Conservation (phyloP, 2,329 filamentous ascomycete genomes). For the Colletotrichum liriopes region DNA sequence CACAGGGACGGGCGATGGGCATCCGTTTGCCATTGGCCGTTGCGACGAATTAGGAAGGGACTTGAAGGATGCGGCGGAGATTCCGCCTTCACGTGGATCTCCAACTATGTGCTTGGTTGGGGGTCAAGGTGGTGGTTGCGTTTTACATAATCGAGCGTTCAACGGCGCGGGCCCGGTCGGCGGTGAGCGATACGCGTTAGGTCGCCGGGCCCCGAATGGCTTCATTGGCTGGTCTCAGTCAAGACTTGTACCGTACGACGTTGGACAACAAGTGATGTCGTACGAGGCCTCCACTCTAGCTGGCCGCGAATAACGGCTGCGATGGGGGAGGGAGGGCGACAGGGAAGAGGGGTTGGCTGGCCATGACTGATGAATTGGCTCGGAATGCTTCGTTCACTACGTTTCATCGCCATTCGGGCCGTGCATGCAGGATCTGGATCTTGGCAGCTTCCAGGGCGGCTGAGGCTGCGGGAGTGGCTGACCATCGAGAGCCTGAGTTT, state of each 20-base stretch:
- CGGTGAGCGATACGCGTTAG: neutral
- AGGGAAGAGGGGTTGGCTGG: neutral
- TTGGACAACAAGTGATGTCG: constrained; percentile 7
- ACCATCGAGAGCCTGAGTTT: neutral
- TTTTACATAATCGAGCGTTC: constrained; percentile 20
- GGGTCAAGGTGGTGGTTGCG: neutral
- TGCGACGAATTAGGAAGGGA: constrained; percentile 1
- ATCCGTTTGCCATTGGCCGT: constrained; percentile 1
- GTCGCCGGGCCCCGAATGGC: neutral
- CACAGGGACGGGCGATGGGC: neutral
- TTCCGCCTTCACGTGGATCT: constrained; percentile 20
- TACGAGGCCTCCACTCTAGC: constrained; percentile 14
- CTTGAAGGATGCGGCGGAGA: neutral
- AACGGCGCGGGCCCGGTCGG: neutral
- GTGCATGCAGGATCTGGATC: neutral
- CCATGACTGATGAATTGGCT: neutral
- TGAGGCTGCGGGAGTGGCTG: constrained; percentile 11
- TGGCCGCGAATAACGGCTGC: neutral
- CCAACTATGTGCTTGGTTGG: neutral
- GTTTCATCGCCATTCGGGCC: constrained; percentile 25
- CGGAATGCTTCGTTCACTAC: constrained; percentile 2
- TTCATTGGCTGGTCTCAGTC: constrained; percentile 12
- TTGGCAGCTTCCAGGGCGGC: constrained; percentile 7
- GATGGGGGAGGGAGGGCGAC: neutral
- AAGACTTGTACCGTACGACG: neutral